Percentiles rank a stretch among this genome's conserved stretches.
Conservation (phyloP, 352 stramenopile genomes). For the Phytopythium litorale region DNA sequence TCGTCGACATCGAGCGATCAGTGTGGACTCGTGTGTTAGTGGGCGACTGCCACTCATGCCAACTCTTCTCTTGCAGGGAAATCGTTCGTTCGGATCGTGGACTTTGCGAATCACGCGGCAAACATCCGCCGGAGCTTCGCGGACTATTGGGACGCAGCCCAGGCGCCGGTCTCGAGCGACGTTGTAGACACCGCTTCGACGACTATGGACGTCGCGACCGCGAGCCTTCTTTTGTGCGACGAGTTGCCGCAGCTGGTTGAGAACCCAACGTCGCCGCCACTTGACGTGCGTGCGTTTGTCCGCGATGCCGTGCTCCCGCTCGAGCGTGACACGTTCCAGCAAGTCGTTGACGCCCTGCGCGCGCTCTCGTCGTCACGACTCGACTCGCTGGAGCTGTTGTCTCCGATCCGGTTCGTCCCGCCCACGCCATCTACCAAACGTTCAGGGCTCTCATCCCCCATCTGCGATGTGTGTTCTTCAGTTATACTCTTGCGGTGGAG, state of each 20-base stretch:
- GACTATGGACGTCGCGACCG: conserved; percentile 28
- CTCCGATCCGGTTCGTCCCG: conserved; percentile 29
- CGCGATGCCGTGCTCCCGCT: conserved; percentile 25
- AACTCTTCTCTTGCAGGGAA: conserved; percentile 23
- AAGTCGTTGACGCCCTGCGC: conserved; percentile 45
- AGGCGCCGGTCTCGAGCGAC: conserved; percentile 11
- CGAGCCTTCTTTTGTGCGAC: conserved; percentile 38
- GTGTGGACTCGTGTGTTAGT: neutral
- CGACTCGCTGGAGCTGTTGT: conserved; percentile 13
- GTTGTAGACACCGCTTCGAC: conserved; percentile 26
- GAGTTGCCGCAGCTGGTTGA: conserved; percentile 28
- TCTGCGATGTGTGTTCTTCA: conserved; percentile 9
- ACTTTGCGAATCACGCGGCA: conserved; percentile 73
- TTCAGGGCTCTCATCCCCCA: neutral
- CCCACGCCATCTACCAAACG: neutral
- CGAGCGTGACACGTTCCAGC: conserved; percentile 54
- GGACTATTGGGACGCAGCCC: conserved; percentile 45
- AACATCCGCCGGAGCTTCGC: conserved; percentile 56
- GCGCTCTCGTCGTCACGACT: conserved; percentile 13
- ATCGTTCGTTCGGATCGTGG: conserved; percentile 40
- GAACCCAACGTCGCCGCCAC: conserved; percentile 2
- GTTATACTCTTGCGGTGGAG: conserved; percentile 11
- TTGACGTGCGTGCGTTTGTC: conserved; percentile 26
- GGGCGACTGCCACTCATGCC: neutral
- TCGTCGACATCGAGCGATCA: neutral